Evolutionary conservation across 192 early-diverging fungal species (phyloP), one percentile per base, ranked within the genome.

Genomic region (Podila epigama): DNA sequence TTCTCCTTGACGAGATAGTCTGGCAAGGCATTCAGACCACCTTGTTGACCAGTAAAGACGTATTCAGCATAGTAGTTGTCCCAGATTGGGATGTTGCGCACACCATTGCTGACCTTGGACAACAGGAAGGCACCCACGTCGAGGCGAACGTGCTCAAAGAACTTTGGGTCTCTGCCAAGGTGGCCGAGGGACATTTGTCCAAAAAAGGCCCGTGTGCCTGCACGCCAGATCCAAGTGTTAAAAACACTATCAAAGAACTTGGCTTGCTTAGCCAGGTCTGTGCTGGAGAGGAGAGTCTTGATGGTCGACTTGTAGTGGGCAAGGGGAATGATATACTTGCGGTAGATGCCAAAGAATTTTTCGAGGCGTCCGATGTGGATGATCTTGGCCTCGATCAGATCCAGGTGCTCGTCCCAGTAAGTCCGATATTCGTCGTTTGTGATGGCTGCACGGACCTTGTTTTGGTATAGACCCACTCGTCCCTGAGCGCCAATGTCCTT

Each of bases 61-160:
- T 77, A 77, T 28, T 77, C 73, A 1, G 73, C 73, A 36, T 77
- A 77, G 51, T 59, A 77, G 50, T 77, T 77, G 51, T 77, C 73
- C 66, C 66, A 77, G 51, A 77, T 68, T 0, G 73, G 73, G 33
- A 77, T 68, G 34, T 77, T 77, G 35, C 73, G 73, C 6, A 77
- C 51, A 51, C 73, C 73, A 15, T 77, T 77, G 56, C 60, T 77
- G 40, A 77, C 59, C 39, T 77, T 77, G 11, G 50, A 41, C 25
- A 77, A 34, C 48, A 77, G 35, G 39, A 77, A 77, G 8, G 73
- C 73, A 0, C 73, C 73, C 16, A 77, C 73, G 42, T 77, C 73
- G 9, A 77, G 59, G 36, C 61, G 73, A 39, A 77, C 73, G 34
- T 77, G 73, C 51, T 77, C 73, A 60, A 77, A 77, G 20, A 77